These are phyloP conservation scores for Penicillium crystallinum DNA, from an alignment of 495 filamentous ascomycete species.

Conservation along the genomic window DNA sequence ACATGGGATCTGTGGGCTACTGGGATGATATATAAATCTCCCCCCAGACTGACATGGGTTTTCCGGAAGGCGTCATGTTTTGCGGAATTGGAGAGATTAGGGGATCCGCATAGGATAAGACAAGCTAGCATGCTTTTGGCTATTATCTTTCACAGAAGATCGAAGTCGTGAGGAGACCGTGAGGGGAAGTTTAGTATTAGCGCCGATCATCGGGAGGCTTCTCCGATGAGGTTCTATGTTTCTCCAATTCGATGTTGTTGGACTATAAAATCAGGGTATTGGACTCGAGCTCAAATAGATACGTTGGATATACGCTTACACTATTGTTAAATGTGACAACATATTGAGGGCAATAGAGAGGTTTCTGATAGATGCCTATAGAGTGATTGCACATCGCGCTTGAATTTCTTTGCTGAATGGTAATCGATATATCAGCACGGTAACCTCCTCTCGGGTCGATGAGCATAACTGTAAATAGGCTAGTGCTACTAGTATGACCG, in stretches of 20 bases:
- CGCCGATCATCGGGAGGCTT: neutral
- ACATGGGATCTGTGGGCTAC: neutral
- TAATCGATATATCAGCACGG: too few species aligned
- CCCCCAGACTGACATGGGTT: neutral
- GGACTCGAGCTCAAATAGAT: too few species aligned
- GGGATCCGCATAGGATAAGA: neutral
- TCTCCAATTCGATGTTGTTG: neutral
- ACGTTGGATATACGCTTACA: too few species aligned
- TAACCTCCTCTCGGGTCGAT: too few species aligned
- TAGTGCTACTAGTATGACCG: too few species aligned
- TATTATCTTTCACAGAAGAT: neutral
- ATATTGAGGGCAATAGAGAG: too few species aligned
- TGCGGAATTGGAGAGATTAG: slow-evolving; percentile 2
- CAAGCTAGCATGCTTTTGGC: neutral
- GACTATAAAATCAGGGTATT: neutral
- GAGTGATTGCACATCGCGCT: too few species aligned
- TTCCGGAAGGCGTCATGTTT: neutral
- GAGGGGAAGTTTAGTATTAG: slow-evolving; percentile 1
- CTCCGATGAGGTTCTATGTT: neutral
- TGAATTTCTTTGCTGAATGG: too few species aligned
- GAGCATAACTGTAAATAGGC: too few species aligned
- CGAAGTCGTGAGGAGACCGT: neutral
- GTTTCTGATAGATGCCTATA: too few species aligned
- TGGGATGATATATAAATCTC: slow-evolving; percentile 1
- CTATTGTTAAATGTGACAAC: too few species aligned